A percentile compares a stretch with the other conserved stretches of the same genome.
Conservation (phyloP, 2,329 filamentous ascomycete species). For the Fusarium sp. region DNA sequence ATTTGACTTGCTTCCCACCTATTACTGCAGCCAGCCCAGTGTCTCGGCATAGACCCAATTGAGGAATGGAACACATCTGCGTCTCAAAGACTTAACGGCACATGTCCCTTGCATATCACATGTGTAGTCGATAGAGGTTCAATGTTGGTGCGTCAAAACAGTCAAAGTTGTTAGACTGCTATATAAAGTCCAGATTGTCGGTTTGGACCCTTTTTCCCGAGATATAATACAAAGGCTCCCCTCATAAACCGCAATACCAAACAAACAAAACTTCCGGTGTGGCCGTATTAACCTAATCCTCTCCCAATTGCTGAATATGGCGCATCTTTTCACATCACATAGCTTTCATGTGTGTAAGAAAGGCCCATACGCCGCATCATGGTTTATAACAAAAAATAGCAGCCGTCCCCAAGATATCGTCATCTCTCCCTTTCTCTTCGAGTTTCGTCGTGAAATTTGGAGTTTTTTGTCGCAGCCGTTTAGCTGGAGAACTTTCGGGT, state of each 20-base stretch:
- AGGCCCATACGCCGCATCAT: constrained; percentile 34
- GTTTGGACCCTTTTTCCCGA: constrained; percentile 45
- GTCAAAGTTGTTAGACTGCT: too few relatives aligned
- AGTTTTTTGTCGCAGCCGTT: constrained; percentile 31
- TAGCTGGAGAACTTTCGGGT: constrained; percentile 85
- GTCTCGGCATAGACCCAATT: not conserved
- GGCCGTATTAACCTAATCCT: constrained; percentile 41
- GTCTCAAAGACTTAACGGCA: not conserved
- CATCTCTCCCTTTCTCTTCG: constrained; percentile 12
- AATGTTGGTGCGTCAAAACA: constrained; percentile 33
- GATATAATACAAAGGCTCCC: constrained; percentile 49
- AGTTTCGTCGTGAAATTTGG: constrained; percentile 6
- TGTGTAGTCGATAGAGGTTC: not conserved
- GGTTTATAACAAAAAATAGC: constrained; percentile 29
- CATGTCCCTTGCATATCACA: not conserved
- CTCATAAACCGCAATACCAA: constrained; percentile 44
- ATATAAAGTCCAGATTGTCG: constrained; percentile 42
- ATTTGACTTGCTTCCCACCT: not conserved
- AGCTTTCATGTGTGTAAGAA: constrained; percentile 25
- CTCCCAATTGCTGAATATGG: constrained; percentile 34
- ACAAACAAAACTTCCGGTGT: constrained; percentile 45
- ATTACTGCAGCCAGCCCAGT: not conserved
- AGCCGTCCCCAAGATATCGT: constrained; percentile 18
- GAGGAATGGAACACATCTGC: not conserved
- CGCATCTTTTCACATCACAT: constrained; percentile 33